Percentiles rank a stretch among this genome's conserved stretches.
Evolutionary conservation across 768 basidiomycete genomes (phyloP).

Genomic region (Krasilnikovozyma curviuscula): DNA sequence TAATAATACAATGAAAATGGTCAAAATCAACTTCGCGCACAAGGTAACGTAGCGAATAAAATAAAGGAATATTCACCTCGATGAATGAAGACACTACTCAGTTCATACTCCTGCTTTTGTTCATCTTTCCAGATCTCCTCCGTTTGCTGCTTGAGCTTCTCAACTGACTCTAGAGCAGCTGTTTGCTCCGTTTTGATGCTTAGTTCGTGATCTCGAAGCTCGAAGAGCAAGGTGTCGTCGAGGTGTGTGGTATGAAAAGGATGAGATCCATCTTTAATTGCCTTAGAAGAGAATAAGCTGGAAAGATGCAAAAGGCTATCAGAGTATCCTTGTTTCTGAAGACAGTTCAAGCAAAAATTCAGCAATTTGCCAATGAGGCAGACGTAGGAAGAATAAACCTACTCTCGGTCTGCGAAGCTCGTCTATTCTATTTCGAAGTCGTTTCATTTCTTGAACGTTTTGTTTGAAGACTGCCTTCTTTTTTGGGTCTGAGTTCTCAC

Average conservation of each 20-base stretch:
- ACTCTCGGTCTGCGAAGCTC: conserved; percentile 54
- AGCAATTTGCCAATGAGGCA: too few relatives aligned
- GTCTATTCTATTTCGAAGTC: conserved; percentile 47
- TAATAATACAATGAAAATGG: not conserved
- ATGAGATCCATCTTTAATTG: too few relatives aligned
- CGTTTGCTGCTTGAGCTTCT: conserved; percentile 29
- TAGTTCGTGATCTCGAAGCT: conserved; percentile 36
- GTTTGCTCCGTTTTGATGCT: not conserved
- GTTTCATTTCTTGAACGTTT: conserved; percentile 46
- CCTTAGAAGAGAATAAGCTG: too few relatives aligned
- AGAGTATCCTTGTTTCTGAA: too few relatives aligned
- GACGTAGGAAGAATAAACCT: conserved; percentile 9
- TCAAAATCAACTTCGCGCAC: not conserved
- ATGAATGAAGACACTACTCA: conserved; percentile 84
- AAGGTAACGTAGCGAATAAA: not conserved
- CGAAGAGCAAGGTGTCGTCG: conserved; percentile 39
- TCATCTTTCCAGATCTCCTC: conserved; percentile 58
- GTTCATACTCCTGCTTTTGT: conserved; percentile 53
- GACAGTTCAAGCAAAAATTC: too few relatives aligned
- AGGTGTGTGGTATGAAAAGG: too few relatives aligned
- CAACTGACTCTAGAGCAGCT: conserved; percentile 4
- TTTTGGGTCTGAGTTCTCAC: conserved; percentile 48
- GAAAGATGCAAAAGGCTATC: too few relatives aligned
- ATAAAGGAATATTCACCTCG: conserved; percentile 59
- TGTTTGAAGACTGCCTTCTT: conserved; percentile 53